phyloP scores from a whole-genome alignment of 495 filamentous ascomycete species.

The Bacidia rubella region DNA sequence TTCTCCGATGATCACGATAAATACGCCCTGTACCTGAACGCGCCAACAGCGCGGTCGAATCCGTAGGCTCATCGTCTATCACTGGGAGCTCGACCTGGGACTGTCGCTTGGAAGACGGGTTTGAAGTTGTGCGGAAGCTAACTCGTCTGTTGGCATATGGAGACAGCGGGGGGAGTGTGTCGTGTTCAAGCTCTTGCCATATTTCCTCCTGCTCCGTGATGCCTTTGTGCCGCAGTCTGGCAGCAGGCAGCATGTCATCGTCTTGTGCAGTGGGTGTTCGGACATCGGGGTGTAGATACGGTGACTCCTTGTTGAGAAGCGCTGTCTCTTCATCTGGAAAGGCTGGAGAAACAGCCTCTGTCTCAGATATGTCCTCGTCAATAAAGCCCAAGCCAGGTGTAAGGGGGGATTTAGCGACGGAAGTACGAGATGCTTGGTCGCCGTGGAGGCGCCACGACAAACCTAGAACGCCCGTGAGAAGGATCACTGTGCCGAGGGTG shows the following conservation, averaged over 20 bases:
- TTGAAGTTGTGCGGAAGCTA: conserved; percentile 9
- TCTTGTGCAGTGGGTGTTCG: conserved; percentile 10
- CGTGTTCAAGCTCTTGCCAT: conserved; percentile 53
- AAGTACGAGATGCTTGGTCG: conserved; percentile 41
- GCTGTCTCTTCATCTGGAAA: conserved; percentile 30
- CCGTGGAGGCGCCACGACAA: conserved; percentile 87
- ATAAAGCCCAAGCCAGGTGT: conserved; percentile 59
- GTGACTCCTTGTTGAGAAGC: conserved; percentile 19
- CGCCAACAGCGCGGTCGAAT: conserved; percentile 11
- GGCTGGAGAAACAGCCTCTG: conserved; percentile 15
- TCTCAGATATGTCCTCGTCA: conserved; percentile 45
- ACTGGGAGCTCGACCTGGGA: conserved; percentile 6
- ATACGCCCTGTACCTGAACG: conserved; percentile 15
- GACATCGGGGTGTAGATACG: conserved; percentile 6
- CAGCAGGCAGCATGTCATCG: conserved; percentile 4
- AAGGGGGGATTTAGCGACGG: conserved; percentile 42
- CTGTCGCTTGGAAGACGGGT: conserved; percentile 5
- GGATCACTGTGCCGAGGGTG: conserved; percentile 69
- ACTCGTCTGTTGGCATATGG: conserved; percentile 10
- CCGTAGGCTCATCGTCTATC: conserved; percentile 9
- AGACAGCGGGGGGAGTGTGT: conserved; percentile 23
- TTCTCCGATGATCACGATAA: conserved; percentile 11
- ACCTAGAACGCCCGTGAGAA: conserved; percentile 78
- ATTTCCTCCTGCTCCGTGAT: conserved; percentile 47
- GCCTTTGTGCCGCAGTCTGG: conserved; percentile 10